Evolutionary conservation across 192 early-diverging fungal genomes (phyloP).

Genomic region (Umbelopsis sp.): DNA sequence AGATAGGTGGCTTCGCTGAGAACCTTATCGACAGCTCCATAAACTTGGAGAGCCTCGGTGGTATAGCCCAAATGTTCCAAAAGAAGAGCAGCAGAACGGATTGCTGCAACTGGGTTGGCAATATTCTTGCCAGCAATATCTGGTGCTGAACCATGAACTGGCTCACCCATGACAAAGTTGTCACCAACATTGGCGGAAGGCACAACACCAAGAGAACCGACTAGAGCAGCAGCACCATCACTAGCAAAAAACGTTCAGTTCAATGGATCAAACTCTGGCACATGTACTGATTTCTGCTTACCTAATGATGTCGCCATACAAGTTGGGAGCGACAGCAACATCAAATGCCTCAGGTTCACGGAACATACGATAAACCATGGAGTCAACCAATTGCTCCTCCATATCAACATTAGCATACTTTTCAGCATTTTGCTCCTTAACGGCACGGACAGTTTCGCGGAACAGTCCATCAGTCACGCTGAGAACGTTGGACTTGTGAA

Average conservation of each 20-base stretch:
- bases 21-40: constrained; percentile 85
- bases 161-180: constrained; percentile 94
- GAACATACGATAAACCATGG: constrained; percentile 99
- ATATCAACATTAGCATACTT: constrained; percentile 67
- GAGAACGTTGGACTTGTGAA: constrained; percentile 98
- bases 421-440: constrained; percentile 66
- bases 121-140: constrained; percentile 98
- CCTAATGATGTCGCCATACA: constrained; percentile 97
- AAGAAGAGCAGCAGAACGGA: constrained; percentile 92
- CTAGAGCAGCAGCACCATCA: constrained; percentile 96
- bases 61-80: constrained; percentile 83
- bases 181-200: constrained; percentile 97
- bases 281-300: not conserved
- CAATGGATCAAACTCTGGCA: no score
- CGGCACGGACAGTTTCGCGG: constrained; percentile 85
- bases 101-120: constrained; percentile 95
- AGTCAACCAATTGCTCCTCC: constrained; percentile 98
- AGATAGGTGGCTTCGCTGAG: constrained; percentile 60
- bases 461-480: constrained; percentile 95
- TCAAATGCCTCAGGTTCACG: constrained; percentile 95
- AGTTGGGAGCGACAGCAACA: constrained; percentile 95
- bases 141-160: constrained; percentile 88
- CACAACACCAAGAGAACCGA: constrained; percentile 93
- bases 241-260: constrained; percentile 24
- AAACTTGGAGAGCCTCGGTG: constrained; percentile 74